phyloP scores from a whole-genome alignment of 345 rosid species.

The Zanthoxylum bungeanum region DNA sequence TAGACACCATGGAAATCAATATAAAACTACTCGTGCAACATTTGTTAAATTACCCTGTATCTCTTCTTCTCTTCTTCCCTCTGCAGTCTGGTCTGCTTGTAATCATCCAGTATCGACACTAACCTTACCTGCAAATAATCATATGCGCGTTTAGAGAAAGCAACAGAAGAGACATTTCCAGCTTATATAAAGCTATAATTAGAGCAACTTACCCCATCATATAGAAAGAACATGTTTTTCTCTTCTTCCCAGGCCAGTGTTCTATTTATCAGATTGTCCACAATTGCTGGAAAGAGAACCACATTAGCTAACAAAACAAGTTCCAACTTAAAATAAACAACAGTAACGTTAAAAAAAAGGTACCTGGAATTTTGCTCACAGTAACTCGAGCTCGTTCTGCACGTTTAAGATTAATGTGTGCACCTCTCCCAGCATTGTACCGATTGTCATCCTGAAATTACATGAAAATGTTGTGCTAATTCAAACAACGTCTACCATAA shows the following conservation, averaged over 20 bases:
- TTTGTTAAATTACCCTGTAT: slow-evolving; percentile 52
- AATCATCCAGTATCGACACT: slow-evolving; percentile 81
- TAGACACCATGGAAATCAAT: neutral
- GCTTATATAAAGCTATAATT: neutral
- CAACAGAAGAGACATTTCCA: slow-evolving; percentile 4
- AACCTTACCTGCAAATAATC: slow-evolving; percentile 57
- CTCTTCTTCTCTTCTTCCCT: slow-evolving; percentile 91
- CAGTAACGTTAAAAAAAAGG: slow-evolving; percentile 1
- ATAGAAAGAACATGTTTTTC: slow-evolving; percentile 57
- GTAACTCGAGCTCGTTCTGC: slow-evolving; percentile 90
- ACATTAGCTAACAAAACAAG: slow-evolving; percentile 11
- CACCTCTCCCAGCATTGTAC: slow-evolving; percentile 90
- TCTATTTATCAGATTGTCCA: slow-evolving; percentile 74
- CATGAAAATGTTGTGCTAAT: neutral
- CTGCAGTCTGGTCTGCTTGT: slow-evolving; percentile 72
- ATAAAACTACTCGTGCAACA: neutral
- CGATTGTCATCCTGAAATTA: slow-evolving; percentile 67
- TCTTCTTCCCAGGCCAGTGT: slow-evolving; percentile 83
- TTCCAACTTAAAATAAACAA: neutral
- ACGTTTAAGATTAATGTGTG: slow-evolving; percentile 87
- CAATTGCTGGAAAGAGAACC: slow-evolving; percentile 54
- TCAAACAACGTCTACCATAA: neutral
- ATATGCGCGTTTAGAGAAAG: neutral
- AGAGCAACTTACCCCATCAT: slow-evolving; percentile 74
- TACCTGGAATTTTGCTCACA: slow-evolving; percentile 85